Evolutionary conservation across 129 eudicot species (phyloP), one percentile per base, ranked within the genome.

Genomic region (Pulicaria dysenterica): DNA sequence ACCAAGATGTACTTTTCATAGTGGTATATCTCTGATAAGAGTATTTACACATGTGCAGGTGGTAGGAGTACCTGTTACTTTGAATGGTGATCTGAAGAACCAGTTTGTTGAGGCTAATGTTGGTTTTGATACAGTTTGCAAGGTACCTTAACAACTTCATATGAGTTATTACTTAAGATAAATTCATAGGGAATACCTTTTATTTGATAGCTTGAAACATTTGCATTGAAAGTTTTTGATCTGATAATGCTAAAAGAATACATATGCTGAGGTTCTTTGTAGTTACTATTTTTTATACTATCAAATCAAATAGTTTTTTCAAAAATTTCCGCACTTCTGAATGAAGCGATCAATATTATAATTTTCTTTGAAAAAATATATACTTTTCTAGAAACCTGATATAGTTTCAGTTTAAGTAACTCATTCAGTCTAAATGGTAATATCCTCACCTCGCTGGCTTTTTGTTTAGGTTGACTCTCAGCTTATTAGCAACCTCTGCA

Each of bases 401-500:
- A 4, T 62, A 41, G 46, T 60, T 58, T 58, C 64, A 5, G 4
- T 31, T 34, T 58, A 34, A 58, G 6, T 58, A 3, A 34, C 64
- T 34, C 64, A 34, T 58, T 31, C 14, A 37, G 19, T 50, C 39
- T 67, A 31, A 39, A 69, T 37, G 39, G 37, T 15, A 5, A 51
- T 15, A 69, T 46, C 17, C 16, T 15, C 40, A 59, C 47, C 55
- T 58, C 74, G 44, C 13, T 80, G 60, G 54, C 47, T 37, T 48
- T 61, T 11, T 72, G 41, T 59, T 68, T 69, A 87, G 95, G 95
- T 88, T 19, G 84, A 88, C 73, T 90, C 98, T 63, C 98, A 94
- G 84, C 91, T 94, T 68, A 94, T 94, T 76, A 94, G 98, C 89
- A 94, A 94, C 84, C 93, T 94, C 56, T 94, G 98, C 87, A 94